Evolutionary conservation across 2,329 filamentous ascomycete species (phyloP), one percentile per base, ranked within the genome.

Genomic region (Lomentospora prolificans): DNA sequence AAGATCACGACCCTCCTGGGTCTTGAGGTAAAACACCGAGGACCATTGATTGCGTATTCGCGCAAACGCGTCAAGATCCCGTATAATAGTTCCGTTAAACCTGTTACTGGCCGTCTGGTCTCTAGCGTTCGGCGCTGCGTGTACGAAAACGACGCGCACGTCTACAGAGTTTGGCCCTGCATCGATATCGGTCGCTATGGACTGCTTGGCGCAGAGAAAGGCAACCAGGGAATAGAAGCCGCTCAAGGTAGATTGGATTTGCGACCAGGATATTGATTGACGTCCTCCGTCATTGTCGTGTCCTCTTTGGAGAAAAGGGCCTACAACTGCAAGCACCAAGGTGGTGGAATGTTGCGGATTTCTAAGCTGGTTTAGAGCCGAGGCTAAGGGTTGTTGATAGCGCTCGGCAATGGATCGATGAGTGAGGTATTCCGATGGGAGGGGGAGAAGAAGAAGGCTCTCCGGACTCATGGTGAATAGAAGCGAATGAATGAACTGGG

Each of bases 141-240:
- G 82, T 39, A 96, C 71, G 30, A 95, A 76, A 27, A 96, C 64
- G 14, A 96, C 72, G 3, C 90, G 82, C 1, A 82, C 78, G 69
- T 96, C 90, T 14, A 96, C 80, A 24, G 88, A 86, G 50, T 84
- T 83, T 0, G 82, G 77, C 12, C 72, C 74, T 44, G 66, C 64
- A 4, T 71, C 69, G 5, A 73, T 80, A 75, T 70, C 89, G 66
- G 69, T 88, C 71, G 68, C 85, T 72, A 72, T 77, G 50, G 72
- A 73, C 51, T 81, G 73, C 60, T 82, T 77, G 10, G 84, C 81
- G 59, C 86, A 89, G n/a, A 89, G 75, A 50, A 84, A 73, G 31
- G 86, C 86, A 56, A 94, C 74, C 52, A 96, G 77, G 63, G 84
- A 84, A 75, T 97, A 97, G 24, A 95, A 66, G 25, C 81, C 80